Evolutionary conservation across 345 rosid genomes (phyloP).

Genomic region (Balakata baccata): DNA sequence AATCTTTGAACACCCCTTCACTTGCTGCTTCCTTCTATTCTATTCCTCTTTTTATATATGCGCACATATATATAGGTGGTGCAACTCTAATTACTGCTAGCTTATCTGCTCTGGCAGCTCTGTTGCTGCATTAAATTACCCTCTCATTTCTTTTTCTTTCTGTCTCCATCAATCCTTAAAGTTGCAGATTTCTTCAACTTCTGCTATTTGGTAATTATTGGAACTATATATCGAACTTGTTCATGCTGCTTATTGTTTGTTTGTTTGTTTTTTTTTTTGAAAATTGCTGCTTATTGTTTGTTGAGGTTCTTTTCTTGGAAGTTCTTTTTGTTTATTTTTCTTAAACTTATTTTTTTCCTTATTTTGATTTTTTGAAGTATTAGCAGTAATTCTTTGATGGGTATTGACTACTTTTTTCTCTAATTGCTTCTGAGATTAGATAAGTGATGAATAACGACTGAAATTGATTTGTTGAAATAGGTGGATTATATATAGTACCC

Average conservation of each 20-base stretch:
- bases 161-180: conserved; percentile 12
- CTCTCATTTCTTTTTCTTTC: background rate
- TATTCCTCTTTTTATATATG: background rate
- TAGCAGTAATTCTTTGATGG: conserved; percentile 1
- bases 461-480: background rate
- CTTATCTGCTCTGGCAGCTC: background rate
- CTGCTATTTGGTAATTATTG: conserved; percentile 31
- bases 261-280: no score
- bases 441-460: background rate
- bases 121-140: conserved; percentile 20
- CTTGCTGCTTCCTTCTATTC: background rate
- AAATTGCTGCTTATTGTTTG: background rate
- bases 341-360: background rate
- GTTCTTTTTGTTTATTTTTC: background rate
- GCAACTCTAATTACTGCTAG: conserved; percentile 4
- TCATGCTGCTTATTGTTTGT: background rate
- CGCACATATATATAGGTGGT: background rate
- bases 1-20: background rate
- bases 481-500: background rate
- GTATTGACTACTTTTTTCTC: background rate
- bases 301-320: no score
- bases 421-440: no score
- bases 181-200: conserved; percentile 7
- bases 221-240: background rate
- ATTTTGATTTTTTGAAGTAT: background rate